Evolutionary conservation across 2,329 filamentous ascomycete genomes (phyloP), one percentile per base, ranked within the genome.

Genomic region (Botryotinia narcissicola): DNA sequence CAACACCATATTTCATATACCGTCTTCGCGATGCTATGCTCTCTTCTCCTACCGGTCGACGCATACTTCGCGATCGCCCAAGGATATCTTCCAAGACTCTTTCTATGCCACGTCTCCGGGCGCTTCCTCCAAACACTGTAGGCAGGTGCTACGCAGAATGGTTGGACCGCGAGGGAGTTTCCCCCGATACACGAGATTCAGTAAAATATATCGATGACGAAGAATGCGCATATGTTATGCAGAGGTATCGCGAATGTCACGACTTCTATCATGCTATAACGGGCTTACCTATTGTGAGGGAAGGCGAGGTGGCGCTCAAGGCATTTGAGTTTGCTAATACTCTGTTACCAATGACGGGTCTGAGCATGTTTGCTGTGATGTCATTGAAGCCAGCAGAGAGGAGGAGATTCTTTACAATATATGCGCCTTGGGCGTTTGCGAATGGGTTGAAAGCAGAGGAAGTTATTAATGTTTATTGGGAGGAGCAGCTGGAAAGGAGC

Each of bases 151-250:
- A 98, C 83, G 93, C 91, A 14, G 87, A 86, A 71, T 99, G 96
- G 95, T 87, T 98, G n/a, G 94, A 98, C 83, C 89, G 93, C 63
- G 96, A 99, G 83, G 93, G 93, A 75, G 95, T 99, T 22, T 93
- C 93, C 14, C 96, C 96, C 1, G 96, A 99, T 82, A 97, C 95
- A 10, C 90, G 96, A 63, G 86, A 91, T 59, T 82, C 83, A 2
- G 96, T 99, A 59, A 90, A 93, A 70, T 98, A 97, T 84, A 94
- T 99, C 75, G 95, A 98, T 82, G 91, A 98, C 81, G 91, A 92
- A 78, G 96, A 99, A 83, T 97, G 95, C 82, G 96, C 96, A 51
- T 99, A 98, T 84, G 96, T 98, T 29, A 97, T 99, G 93, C 96
- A 98, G 85, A 90, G 96, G 71, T 99, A 99, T 83, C 91, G 96